Base-by-base conservation (phyloP, 306 rosid species). In the Gleditsia sinensis region DNA sequence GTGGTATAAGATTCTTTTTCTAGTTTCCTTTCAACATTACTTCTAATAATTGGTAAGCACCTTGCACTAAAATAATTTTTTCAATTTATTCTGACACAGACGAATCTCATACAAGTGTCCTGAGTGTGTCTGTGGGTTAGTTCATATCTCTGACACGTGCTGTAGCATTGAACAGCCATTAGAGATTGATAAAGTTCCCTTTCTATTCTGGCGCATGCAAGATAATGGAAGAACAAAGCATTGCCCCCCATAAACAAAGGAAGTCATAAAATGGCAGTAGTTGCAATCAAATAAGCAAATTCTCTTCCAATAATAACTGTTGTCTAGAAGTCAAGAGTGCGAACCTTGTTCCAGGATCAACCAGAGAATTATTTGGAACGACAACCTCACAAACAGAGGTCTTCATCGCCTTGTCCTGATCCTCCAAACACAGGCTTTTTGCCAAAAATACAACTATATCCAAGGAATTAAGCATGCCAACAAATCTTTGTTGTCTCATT, bases 381-480 rank as follows among this genome's bases (percentile, higher is more conserved):
- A 91, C 84, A 36, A 85, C 86, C 67, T 93, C 91, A 9, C 90
- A 88, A 78, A 93, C 89, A 3, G 90, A 91, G 10, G 88, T 85
- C 81, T 79, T 93, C 87, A 86, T 59, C 23, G 97, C 96, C 83
- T 84, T 88, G 0, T 91, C 96, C 71, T 86, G 92, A 88, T 87
- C 94, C 86, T 86, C 92, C 80, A 91, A 73, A 63, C 85, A 78
- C 69, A 78, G 83, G 10, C 13, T 75, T 80, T 79, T 91, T 5
- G 96, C 91, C 83, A 93, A 82, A 67, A 91, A 93, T 4, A 90
- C 88, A 11, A 93, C 97, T 50, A 93, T 81, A 74, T 93, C 98
- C 14, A 93, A 88, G 1, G 97, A 86, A 76, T 84, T 91, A 74
- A 93, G 94, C 49, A 89, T 85, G 3, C 98, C 98, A 75, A 91